phyloP scores from a whole-genome alignment of 179 eudicot genomes.

The Drosera spatulata region DNA sequence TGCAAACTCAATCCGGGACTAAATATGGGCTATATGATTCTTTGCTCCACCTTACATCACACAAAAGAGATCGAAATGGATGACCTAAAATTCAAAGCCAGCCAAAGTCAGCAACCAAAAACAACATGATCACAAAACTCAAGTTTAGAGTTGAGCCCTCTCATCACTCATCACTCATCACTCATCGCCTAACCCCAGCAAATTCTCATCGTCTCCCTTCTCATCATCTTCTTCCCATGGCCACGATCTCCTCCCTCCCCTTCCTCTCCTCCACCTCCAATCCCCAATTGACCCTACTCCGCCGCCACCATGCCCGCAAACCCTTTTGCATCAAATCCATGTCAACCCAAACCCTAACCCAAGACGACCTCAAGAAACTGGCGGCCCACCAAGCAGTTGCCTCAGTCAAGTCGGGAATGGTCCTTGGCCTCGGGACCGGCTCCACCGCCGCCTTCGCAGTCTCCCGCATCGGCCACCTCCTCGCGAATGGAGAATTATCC shows the following conservation, averaged over 20 bases:
- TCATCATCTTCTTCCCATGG: neutral
- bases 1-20: no score
- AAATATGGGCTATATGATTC: no score
- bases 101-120: no score
- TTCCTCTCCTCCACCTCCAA: neutral
- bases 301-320: conserved; percentile 12
- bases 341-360: conserved; percentile 47
- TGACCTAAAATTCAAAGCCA: no score
- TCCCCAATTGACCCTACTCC: conserved; percentile 5
- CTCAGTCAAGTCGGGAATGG: conserved; percentile 73
- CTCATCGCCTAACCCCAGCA: no score
- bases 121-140: no score
- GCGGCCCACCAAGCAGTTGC: conserved; percentile 88
- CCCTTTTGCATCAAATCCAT: conserved; percentile 26
- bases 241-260: neutral
- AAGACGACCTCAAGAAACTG: conserved; percentile 77
- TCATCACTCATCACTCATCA: no score
- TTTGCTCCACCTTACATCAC: no score
- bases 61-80: no score
- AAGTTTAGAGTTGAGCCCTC: no score
- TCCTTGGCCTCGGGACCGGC: conserved; percentile 79
- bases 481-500: conserved; percentile 34
- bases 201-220: neutral
- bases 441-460: conserved; percentile 90
- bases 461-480: conserved; percentile 55